Evolutionary conservation across 1,284 basidiomycete species (phyloP), one percentile per base, ranked within the genome.

Genomic region (Schizophyllum amplum): DNA sequence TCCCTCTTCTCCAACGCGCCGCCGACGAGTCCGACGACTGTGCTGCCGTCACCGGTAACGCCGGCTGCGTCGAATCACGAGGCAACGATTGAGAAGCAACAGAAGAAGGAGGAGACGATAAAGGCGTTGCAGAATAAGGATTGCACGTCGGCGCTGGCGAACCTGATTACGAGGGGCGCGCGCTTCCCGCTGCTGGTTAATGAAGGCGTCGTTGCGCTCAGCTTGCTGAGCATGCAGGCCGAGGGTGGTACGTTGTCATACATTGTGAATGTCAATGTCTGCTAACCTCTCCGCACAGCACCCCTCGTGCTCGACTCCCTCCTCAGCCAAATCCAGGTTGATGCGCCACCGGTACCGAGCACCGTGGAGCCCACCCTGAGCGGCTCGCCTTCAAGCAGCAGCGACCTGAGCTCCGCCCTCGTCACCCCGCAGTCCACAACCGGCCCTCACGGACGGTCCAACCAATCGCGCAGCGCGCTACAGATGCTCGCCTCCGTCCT

Each of bases 171-270:
- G 17, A 78, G 86, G 60, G 92, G 91, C 64, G 81, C 79, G 61
- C 87, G 86, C 67, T 92, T 93, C 66, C 87, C 91, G 0, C 77
- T 94, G 51, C 76, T 98, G 26, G 80, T 97, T 59, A 96, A 95
- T 65, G 96, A 98, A 69, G 92, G 88, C 0, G 76, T 97, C 24
- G 81, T 98, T 24, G 90, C 90, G 1, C 71, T 97, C 59, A 89
- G 87, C 42, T 71, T 98, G 54, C 70, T 97, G 60, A 82, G 82
- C 59, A 84, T 84, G 72, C 75, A 50, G 70, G 75, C 56, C 89
- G 87, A 63, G 83, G 90, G 86, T 71, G 64, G 82, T 73, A 20
- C 20, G 56, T 53, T 48, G 21, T 24, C 5, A 24, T 47, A 54
- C 47, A 57, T 42, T 20, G 51, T 20, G 17, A 25, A 54, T 53